These are phyloP conservation scores for Wickerhamiella domercqiae DNA, from an alignment of 805 yeast species.

Conservation along the genomic window DNA sequence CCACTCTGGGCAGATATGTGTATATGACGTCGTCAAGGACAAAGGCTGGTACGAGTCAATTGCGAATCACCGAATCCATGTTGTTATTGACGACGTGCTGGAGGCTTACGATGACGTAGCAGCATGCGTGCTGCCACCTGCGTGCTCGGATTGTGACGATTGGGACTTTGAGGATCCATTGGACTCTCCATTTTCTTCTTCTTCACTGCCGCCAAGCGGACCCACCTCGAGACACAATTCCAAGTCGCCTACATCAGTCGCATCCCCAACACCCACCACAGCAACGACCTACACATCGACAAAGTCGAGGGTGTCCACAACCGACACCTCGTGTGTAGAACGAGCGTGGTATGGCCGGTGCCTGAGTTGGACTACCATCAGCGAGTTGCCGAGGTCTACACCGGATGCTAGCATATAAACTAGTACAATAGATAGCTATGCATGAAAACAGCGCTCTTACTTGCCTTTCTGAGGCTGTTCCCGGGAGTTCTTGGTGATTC, in stretches of 20 bases:
- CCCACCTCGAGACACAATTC: too few species aligned
- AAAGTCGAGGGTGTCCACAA: constrained; percentile 3
- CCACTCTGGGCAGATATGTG: constrained; percentile 77
- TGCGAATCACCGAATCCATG: constrained; percentile 77
- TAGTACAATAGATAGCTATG: too few species aligned
- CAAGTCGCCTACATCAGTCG: neutral
- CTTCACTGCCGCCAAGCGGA: neutral
- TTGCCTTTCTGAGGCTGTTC: too few species aligned
- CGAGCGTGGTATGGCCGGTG: constrained; percentile 19
- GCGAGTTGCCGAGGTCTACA: too few species aligned
- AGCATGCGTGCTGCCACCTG: constrained; percentile 44
- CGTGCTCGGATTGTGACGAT: constrained; percentile 78
- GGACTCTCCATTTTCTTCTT: constrained; percentile 4
- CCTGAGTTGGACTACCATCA: constrained; percentile 10
- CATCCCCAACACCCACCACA: constrained; percentile 1
- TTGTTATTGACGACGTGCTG: constrained; percentile 73
- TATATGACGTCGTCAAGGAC: constrained; percentile 80
- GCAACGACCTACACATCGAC: constrained; percentile 3
- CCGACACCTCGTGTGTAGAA: constrained; percentile 8
- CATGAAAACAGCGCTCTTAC: too few species aligned
- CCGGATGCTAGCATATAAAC: too few species aligned
- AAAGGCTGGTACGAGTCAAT: constrained; percentile 83
- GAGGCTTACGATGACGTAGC: constrained; percentile 64
- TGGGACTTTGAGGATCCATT: constrained; percentile 50
- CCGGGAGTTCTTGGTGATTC: too few species aligned